A percentile compares a stretch with the other conserved stretches of the same genome.
These are phyloP conservation scores for Gyrodon lividus DNA, from an alignment of 768 basidiomycete genomes.

Conservation along the genomic window DNA sequence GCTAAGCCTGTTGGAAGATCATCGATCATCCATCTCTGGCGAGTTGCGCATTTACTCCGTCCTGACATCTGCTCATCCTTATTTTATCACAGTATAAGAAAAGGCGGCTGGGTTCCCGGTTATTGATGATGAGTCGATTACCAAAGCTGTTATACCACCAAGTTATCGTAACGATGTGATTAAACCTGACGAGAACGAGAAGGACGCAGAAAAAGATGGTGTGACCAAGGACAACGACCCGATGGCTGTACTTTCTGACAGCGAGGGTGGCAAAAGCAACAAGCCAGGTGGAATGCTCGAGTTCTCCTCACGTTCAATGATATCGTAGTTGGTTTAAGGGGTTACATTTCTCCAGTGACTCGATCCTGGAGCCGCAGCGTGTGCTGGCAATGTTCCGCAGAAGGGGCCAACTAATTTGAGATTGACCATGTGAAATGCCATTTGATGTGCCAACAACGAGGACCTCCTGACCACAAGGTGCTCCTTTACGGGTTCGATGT, in stretches of 20 bases:
- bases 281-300: conserved; percentile 22
- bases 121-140: conserved; percentile 17
- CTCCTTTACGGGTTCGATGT: not conserved
- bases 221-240: conserved; percentile 17
- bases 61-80: conserved; percentile 32
- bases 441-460: not conserved
- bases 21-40: conserved; percentile 35
- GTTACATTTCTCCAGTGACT: not conserved
- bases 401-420: too few species aligned
- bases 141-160: conserved; percentile 27
- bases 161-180: conserved; percentile 26
- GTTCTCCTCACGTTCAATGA: not conserved
- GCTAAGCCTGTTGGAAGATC: conserved; percentile 11
- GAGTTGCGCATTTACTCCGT: conserved; percentile 19
- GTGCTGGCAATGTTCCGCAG: too few species aligned
- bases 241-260: conserved; percentile 15
- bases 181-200: conserved; percentile 19
- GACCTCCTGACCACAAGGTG: not conserved
- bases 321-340: too few species aligned
- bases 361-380: too few species aligned
- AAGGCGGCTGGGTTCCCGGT: not conserved
- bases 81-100: conserved; percentile 17
- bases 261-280: conserved; percentile 9
- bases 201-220: conserved; percentile 24
- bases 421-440: too few species aligned